A percentile compares a stretch with the other conserved stretches of the same genome.
Conservation (phyloP, 768 basidiomycete species). For the Mycena indigotica region DNA sequence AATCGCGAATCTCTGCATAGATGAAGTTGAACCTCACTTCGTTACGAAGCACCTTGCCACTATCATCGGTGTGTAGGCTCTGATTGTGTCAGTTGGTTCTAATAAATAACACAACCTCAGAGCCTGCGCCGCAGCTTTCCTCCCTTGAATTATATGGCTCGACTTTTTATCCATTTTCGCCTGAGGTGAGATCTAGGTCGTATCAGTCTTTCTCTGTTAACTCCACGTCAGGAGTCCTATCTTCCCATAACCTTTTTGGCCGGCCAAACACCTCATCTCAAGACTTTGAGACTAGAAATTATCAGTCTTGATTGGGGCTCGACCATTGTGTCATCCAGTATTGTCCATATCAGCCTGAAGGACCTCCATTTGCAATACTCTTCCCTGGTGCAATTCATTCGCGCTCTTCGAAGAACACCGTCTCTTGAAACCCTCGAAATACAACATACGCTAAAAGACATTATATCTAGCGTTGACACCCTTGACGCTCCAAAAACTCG, state of each 20-base stretch:
- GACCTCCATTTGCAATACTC: conserved; percentile 30
- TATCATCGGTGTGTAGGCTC: too few relatives aligned
- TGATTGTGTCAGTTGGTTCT: too few relatives aligned
- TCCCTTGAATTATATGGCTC: too few relatives aligned
- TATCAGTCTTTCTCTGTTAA: conserved; percentile 8
- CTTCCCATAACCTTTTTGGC: conserved; percentile 32
- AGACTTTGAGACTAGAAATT: conserved; percentile 36
- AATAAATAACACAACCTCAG: too few relatives aligned
- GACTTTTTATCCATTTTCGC: too few relatives aligned
- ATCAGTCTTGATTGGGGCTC: conserved; percentile 41
- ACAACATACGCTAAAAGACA: too few relatives aligned
- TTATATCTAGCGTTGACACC: too few relatives aligned
- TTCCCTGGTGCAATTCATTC: conserved; percentile 33
- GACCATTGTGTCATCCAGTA: conserved; percentile 31
- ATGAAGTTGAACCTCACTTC: too few relatives aligned
- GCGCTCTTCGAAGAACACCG: conserved; percentile 37
- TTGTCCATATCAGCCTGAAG: conserved; percentile 41
- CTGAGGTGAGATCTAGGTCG: not conserved
- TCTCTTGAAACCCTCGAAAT: conserved; percentile 37
- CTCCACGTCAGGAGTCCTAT: conserved; percentile 22
- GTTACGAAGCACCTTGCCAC: too few relatives aligned
- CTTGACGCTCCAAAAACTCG: too few relatives aligned
- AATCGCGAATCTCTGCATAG: too few relatives aligned
- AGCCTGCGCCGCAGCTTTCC: too few relatives aligned
- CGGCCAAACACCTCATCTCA: conserved; percentile 37